A percentile compares a stretch with the other conserved stretches of the same genome.
These are phyloP conservation scores for Russula griseocarnosa DNA, from an alignment of 768 basidiomycete genomes.

Conservation along the genomic window DNA sequence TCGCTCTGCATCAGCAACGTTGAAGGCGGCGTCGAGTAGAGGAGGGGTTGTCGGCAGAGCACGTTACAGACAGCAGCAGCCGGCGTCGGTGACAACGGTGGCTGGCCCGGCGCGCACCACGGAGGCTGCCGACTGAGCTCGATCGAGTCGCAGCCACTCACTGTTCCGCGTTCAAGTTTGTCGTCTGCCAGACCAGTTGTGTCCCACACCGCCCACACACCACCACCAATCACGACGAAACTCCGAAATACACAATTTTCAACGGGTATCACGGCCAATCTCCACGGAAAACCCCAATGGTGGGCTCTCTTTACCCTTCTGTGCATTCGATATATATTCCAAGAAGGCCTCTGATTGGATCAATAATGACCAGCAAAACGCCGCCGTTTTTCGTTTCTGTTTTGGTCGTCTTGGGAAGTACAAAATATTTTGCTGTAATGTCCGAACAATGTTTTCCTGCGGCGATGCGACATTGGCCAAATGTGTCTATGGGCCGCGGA, in stretches of 20 bases:
- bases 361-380: neutral
- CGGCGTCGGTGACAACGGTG: neutral
- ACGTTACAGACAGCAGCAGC: neutral
- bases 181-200: neutral
- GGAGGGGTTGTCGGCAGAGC: neutral
- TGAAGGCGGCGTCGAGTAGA: neutral
- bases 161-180: neutral
- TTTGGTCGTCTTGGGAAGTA: neutral
- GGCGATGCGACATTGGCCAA: neutral
- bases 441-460: neutral
- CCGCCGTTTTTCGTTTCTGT: neutral
- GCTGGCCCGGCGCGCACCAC: neutral
- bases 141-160: neutral
- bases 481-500: neutral
- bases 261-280: neutral
- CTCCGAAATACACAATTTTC: neutral
- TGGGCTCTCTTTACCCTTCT: neutral
- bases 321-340: neutral
- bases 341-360: neutral
- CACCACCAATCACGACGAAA: neutral
- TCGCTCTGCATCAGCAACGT: slow-evolving; percentile 5
- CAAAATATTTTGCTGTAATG: neutral
- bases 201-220: neutral
- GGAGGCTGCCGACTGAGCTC: slow-evolving; percentile 10
- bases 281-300: neutral